Evolutionary conservation across 805 yeast species (phyloP).

Genomic region (Metschnikowia dekortorum): DNA sequence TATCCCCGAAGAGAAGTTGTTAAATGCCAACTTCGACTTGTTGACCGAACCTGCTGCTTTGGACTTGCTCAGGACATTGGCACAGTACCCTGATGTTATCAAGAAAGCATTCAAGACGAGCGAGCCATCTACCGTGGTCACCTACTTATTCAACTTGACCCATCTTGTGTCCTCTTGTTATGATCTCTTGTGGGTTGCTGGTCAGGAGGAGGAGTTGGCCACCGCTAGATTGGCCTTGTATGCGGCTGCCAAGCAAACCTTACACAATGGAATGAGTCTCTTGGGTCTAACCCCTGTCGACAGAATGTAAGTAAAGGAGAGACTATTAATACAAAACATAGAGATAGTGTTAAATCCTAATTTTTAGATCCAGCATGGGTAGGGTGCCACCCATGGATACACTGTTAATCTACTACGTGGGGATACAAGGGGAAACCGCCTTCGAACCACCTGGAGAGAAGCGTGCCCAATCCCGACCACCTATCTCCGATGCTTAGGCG

Average conservation of each 20-base stretch:
- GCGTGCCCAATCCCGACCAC: too few relatives aligned
- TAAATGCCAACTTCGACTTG: slow-evolving; percentile 52
- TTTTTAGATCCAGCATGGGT: too few relatives aligned
- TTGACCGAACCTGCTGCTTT: slow-evolving; percentile 69
- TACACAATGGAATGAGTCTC: slow-evolving; percentile 83
- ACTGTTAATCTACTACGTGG: too few relatives aligned
- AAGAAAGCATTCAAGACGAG: slow-evolving; percentile 76
- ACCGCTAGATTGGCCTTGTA: slow-evolving; percentile 89
- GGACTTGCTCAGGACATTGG: slow-evolving; percentile 67
- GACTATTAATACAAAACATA: not conserved
- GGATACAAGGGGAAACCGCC: too few relatives aligned
- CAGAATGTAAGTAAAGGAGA: slow-evolving; percentile 62
- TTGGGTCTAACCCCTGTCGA: slow-evolving; percentile 97
- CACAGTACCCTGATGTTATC: slow-evolving; percentile 88
- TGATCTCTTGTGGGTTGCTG: slow-evolving; percentile 94
- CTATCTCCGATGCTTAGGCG: too few relatives aligned
- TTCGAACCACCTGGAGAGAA: too few relatives aligned
- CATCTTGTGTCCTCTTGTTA: slow-evolving; percentile 96
- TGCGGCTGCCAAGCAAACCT: slow-evolving; percentile 82
- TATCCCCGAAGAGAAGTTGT: slow-evolving; percentile 36
- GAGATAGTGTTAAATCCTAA: not conserved
- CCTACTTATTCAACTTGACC: slow-evolving; percentile 85
- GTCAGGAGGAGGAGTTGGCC: slow-evolving; percentile 84
- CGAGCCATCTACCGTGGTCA: slow-evolving; percentile 93
- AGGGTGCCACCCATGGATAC: too few relatives aligned